Base-by-base conservation (phyloP, 345 rosid genomes). In the Populus euphratica region DNA sequence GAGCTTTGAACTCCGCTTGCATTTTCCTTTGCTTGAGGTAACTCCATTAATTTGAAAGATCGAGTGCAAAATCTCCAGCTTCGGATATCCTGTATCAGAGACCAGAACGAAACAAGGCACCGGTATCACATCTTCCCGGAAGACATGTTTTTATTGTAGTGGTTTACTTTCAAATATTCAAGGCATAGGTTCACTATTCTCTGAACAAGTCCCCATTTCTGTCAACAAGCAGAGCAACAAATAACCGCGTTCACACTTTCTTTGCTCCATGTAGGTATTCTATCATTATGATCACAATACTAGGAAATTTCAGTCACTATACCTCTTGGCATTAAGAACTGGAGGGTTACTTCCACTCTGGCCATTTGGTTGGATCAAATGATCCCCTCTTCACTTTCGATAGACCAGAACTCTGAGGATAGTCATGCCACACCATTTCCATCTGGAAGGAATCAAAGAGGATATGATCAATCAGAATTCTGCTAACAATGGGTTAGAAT, bases 351-450 rank as follows among this genome's bases (percentile, higher is more conserved):
- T 89, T 86, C 93, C 90, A 85, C 56, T 87, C 88, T 75, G 92
- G 92, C 97, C 98, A 90, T 86, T 82, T 91, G 77, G 86, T 81
- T 27, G 92, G 87, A 78, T 89, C 91, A 29, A 84, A 78, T 5
- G 88, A 86, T 73, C 80, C 84, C 84, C 83, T 89, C 84, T 84
- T 88, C 64, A 84, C 76, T 68, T 86, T 83, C 18, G 93, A 88
- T 65, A 89, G 86, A 79, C 86, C 86, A 0, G 90, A 81, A 64
- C 86, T 86, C 74, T 80, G 78, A 1, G 85, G 70, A 9, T 89
- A 90, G 78, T 95, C 97, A 78, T 92, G 91, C 97, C 99, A 93
- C 47, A 89, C 83, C 93, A 91, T 81, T 86, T 92, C 99, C 98
- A 93, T 89, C 97, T 95, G 86, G 59, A 68, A 76, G 47, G 66